Conservation (phyloP, 176 grass and related monocot species). For the Leersia perrieri region DNA sequence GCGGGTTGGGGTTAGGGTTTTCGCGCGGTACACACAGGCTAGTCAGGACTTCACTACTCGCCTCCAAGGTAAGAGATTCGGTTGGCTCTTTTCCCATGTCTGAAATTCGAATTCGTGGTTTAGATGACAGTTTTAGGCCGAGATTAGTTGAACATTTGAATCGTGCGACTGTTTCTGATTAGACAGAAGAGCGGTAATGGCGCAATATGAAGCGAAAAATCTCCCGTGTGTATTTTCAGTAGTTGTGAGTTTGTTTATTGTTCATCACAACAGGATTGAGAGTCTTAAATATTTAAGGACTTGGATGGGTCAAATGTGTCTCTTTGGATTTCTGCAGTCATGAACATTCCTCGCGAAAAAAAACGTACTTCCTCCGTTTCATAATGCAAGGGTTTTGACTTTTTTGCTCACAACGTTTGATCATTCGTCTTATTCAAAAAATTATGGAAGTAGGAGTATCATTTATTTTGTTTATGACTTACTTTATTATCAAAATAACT, state of each 20-base stretch:
- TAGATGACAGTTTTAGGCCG: background rate
- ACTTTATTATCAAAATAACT: too few species aligned
- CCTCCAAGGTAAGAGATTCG: constrained; percentile 55
- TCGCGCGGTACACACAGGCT: constrained; percentile 71
- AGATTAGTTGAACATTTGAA: background rate
- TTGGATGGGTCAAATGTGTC: background rate
- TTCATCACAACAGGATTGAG: background rate
- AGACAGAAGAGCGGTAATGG: background rate
- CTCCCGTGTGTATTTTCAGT: background rate
- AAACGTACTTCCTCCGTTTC: too few species aligned
- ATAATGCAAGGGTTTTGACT: too few species aligned
- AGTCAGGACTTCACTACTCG: constrained; percentile 55
- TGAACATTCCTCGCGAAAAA: too few species aligned
- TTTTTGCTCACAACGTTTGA: too few species aligned
- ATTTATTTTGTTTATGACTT: too few species aligned
- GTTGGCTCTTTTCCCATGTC: background rate
- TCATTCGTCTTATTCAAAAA: too few species aligned
- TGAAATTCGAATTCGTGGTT: background rate
- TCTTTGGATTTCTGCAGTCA: background rate
- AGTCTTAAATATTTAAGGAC: background rate
- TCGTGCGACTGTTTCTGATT: background rate
- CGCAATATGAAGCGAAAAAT: background rate
- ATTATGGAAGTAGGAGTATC: too few species aligned
- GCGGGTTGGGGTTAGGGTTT: constrained; percentile 30
- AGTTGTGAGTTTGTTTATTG: background rate